Conservation (phyloP, 2,329 filamentous ascomycete genomes). For the Tolypocladium endophyticum region DNA sequence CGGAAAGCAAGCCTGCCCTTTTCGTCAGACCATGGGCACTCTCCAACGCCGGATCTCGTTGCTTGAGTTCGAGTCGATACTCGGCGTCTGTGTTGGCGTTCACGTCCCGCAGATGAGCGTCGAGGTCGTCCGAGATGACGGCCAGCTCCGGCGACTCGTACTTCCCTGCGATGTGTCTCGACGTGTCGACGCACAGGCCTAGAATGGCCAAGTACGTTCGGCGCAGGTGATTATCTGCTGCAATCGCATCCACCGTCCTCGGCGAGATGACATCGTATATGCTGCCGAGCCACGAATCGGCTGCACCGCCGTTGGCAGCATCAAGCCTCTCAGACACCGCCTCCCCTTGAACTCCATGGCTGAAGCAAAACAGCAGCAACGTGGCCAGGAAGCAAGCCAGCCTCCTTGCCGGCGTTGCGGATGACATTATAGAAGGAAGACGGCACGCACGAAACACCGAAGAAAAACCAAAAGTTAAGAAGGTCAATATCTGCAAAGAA, state of each 20-base stretch:
- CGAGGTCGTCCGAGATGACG: constrained; percentile 4
- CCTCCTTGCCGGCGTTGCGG: background rate
- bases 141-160: constrained; percentile 5
- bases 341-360: background rate
- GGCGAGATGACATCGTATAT: background rate
- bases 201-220: constrained; percentile 7
- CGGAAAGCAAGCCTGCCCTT: background rate
- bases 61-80: background rate
- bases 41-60: background rate
- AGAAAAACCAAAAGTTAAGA: background rate
- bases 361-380: background rate
- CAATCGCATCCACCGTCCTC: background rate
- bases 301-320: background rate
- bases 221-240: constrained; percentile 2
- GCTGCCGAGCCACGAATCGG: background rate
- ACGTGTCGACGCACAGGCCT: constrained; percentile 7
- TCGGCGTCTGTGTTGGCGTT: background rate
- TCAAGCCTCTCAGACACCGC: background rate
- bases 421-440: background rate
- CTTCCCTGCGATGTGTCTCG: constrained; percentile 2
- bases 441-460: background rate
- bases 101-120: constrained; percentile 4
- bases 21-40: background rate
- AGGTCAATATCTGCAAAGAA: background rate
- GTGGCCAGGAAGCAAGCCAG: background rate